Evolutionary conservation across 305 asterid genomes (phyloP).

Genomic region (Lippia alba): DNA sequence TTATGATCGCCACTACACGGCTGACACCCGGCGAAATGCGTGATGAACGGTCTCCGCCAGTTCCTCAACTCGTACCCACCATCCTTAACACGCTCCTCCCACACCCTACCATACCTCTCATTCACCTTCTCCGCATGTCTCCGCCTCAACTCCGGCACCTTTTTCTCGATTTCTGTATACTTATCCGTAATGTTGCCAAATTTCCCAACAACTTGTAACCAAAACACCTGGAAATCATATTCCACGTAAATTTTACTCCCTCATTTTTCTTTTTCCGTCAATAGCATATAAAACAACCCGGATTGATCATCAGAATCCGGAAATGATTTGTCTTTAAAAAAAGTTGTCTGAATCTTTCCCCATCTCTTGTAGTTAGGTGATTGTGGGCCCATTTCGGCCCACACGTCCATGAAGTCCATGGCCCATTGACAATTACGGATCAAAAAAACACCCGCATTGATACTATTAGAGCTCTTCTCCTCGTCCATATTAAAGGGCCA

Average conservation of each 20-base stretch:
- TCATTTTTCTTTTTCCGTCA: slow-evolving; percentile 71
- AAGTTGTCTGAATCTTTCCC: slow-evolving; percentile 53
- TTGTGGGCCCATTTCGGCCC: slow-evolving; percentile 97
- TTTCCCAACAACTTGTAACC: slow-evolving; percentile 73
- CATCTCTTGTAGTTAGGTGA: slow-evolving; percentile 56
- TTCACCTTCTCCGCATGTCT: slow-evolving; percentile 78
- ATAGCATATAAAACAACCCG: slow-evolving; percentile 56
- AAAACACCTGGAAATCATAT: slow-evolving; percentile 81
- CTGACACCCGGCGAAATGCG: slow-evolving; percentile 96
- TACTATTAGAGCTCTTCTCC: slow-evolving; percentile 63
- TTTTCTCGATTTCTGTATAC: slow-evolving; percentile 55
- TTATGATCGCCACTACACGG: slow-evolving; percentile 89
- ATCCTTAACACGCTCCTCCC: slow-evolving; percentile 70
- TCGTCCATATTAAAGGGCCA: slow-evolving; percentile 62
- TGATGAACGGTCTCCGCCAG: slow-evolving; percentile 86
- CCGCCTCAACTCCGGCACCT: slow-evolving; percentile 51
- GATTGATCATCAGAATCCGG: slow-evolving; percentile 80
- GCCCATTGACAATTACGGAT: slow-evolving; percentile 80
- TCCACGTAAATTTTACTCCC: slow-evolving; percentile 61
- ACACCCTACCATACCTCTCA: slow-evolving; percentile 48
- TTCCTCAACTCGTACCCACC: slow-evolving; percentile 65
- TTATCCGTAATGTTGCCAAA: slow-evolving; percentile 53
- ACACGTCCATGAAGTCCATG: slow-evolving; percentile 77
- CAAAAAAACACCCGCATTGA: slow-evolving; percentile 78
- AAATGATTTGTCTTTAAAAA: slow-evolving; percentile 56